Conservation (phyloP, 345 rosid species). For the Aquilaria malaccensis region DNA sequence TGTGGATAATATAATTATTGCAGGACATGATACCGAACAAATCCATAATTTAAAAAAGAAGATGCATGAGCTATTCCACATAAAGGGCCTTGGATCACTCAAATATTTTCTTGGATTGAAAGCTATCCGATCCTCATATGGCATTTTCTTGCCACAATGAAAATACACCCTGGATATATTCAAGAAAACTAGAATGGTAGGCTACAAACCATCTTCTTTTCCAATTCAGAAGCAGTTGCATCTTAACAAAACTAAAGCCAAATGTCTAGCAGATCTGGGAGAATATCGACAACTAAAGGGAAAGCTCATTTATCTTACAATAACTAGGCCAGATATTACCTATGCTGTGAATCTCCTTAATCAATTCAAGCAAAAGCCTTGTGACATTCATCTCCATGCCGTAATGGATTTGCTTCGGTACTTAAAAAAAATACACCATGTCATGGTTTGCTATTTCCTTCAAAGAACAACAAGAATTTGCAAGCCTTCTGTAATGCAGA, state of each 20-base stretch:
- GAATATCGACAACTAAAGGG: background rate
- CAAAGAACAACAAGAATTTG: background rate
- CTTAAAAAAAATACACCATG: background rate
- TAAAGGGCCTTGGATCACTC: too few species aligned
- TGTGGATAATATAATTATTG: too few species aligned
- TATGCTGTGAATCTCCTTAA: background rate
- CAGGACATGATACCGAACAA: too few species aligned
- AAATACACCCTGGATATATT: slow-evolving; percentile 10
- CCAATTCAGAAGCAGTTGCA: background rate
- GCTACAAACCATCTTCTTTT: background rate
- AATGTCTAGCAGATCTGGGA: background rate
- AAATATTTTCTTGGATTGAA: too few species aligned
- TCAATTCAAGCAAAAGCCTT: slow-evolving; percentile 1
- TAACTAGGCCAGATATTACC: background rate
- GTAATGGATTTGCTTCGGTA: background rate
- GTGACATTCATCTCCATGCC: background rate
- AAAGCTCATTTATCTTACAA: background rate
- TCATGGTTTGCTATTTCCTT: background rate
- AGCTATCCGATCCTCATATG: too few species aligned
- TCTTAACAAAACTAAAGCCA: background rate
- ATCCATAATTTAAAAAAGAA: too few species aligned
- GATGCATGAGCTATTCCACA: too few species aligned
- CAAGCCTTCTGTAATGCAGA: background rate
- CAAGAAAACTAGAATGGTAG: background rate
- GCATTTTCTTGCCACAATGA: background rate